Percentiles rank a stretch among this genome's conserved stretches.
Evolutionary conservation across 495 filamentous ascomycete genomes (phyloP).

Genomic region (Aspergillus egyptiacus): DNA sequence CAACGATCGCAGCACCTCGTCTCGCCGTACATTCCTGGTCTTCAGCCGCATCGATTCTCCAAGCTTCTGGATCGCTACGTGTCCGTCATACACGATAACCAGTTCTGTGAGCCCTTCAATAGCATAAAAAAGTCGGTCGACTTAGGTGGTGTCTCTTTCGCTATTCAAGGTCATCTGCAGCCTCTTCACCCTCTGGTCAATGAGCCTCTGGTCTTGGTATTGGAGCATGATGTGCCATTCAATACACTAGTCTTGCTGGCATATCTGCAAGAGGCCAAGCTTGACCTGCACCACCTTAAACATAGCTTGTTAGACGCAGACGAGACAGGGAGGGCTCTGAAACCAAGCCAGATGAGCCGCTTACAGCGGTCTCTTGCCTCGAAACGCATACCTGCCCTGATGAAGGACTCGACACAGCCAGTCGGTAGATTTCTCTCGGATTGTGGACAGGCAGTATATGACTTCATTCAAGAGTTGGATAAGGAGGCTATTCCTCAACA

Average conservation of each 20-base stretch:
- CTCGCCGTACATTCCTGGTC: slow-evolving; percentile 18
- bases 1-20: slow-evolving; percentile 30
- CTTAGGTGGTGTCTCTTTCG: slow-evolving; percentile 24
- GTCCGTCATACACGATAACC: slow-evolving; percentile 35
- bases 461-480: slow-evolving; percentile 34
- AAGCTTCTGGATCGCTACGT: slow-evolving; percentile 29
- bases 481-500: slow-evolving; percentile 21
- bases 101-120: slow-evolving; percentile 31
- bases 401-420: slow-evolving; percentile 60
- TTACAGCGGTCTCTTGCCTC: slow-evolving; percentile 63
- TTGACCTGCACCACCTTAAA: slow-evolving; percentile 34
- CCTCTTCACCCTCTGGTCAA: slow-evolving; percentile 43
- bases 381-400: slow-evolving; percentile 49
- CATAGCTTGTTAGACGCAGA: slow-evolving; percentile 33
- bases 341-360: slow-evolving; percentile 59
- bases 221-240: slow-evolving; percentile 21
- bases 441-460: slow-evolving; percentile 36
- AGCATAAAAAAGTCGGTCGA: slow-evolving; percentile 22
- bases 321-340: slow-evolving; percentile 35
- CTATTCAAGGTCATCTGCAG: slow-evolving; percentile 28
- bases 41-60: slow-evolving; percentile 12
- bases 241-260: slow-evolving; percentile 27
- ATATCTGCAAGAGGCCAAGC: slow-evolving; percentile 36
- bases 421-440: slow-evolving; percentile 42
- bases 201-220: slow-evolving; percentile 34